Percentiles rank a stretch among this genome's conserved stretches.
Evolutionary conservation across 345 rosid species (phyloP).

Genomic region (Sisymbrium altissimum): DNA sequence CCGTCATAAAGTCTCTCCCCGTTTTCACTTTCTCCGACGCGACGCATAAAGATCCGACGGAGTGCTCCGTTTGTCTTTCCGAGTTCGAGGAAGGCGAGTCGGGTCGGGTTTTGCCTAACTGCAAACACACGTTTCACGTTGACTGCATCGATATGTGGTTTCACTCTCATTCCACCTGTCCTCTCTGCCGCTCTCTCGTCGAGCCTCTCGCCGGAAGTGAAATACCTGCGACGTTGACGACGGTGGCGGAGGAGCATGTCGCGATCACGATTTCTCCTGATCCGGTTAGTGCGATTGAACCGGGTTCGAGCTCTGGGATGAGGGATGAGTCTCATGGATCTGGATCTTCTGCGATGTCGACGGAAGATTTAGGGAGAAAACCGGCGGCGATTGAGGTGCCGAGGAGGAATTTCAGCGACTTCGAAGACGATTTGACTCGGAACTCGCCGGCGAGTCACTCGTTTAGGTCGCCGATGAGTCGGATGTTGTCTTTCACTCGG

Average conservation of each 20-base stretch:
- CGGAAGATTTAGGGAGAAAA: constrained; percentile 35
- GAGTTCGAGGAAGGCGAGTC: constrained; percentile 73
- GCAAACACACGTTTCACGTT: constrained; percentile 77
- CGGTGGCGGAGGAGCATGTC: constrained; percentile 11
- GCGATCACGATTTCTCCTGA: constrained; percentile 11
- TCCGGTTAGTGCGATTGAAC: constrained; percentile 23
- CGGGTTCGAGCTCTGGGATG: constrained; percentile 32
- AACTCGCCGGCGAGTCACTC: constrained; percentile 41
- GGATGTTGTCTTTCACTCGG: constrained; percentile 56
- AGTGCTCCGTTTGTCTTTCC: constrained; percentile 84
- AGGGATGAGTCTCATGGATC: constrained; percentile 11
- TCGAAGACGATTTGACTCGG: constrained; percentile 31
- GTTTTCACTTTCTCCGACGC: constrained; percentile 50
- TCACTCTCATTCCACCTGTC: constrained; percentile 85
- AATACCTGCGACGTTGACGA: neutral
- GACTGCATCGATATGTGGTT: constrained; percentile 98
- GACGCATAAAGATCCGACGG: constrained; percentile 45
- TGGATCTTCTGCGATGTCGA: constrained; percentile 17
- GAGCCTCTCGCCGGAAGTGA: constrained; percentile 32
- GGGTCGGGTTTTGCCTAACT: constrained; percentile 79
- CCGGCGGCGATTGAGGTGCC: constrained; percentile 42
- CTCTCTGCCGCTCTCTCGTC: constrained; percentile 81
- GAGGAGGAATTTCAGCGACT: constrained; percentile 30
- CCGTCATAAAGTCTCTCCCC: constrained; percentile 64
- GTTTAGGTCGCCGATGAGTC: constrained; percentile 53